Percentiles rank a stretch among this genome's conserved stretches.
Evolutionary conservation across 2,329 filamentous ascomycete species (phyloP).

Genomic region (Ceratocystis diversiconidia): DNA sequence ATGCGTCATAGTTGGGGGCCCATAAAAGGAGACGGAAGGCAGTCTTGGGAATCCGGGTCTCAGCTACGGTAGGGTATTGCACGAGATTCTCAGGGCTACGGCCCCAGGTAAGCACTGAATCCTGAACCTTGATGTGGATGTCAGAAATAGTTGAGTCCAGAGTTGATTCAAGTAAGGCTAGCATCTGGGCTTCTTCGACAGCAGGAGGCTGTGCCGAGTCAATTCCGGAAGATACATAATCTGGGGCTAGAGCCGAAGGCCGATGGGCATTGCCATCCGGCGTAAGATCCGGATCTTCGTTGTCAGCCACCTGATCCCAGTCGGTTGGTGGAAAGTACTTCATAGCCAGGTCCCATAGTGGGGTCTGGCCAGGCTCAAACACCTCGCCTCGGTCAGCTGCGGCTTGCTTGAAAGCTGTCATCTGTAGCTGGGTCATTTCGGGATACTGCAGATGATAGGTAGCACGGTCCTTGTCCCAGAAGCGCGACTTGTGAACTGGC

Average conservation of each 20-base stretch:
- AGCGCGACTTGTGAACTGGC: constrained; percentile 41
- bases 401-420: constrained; percentile 39
- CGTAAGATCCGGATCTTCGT: not conserved
- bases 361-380: constrained; percentile 38
- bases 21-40: constrained; percentile 68
- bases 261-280: not conserved
- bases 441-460: constrained; percentile 51
- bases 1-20: constrained; percentile 50
- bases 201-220: not conserved
- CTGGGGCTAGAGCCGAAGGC: not conserved
- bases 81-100: constrained; percentile 54
- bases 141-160: constrained; percentile 49
- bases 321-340: constrained; percentile 39
- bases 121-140: constrained; percentile 50
- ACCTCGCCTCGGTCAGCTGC: constrained; percentile 36
- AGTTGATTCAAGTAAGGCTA: constrained; percentile 40
- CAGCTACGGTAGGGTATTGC: constrained; percentile 45
- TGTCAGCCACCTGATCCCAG: constrained; percentile 19
- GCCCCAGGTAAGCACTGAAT: constrained; percentile 63
- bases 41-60: constrained; percentile 65
- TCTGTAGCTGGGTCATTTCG: constrained; percentile 47
- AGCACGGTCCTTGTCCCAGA: constrained; percentile 41
- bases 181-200: not conserved
- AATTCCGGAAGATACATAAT: not conserved
- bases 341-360: constrained; percentile 43